phyloP scores from a whole-genome alignment of 305 asterid species.

The Fraxinus floribunda region DNA sequence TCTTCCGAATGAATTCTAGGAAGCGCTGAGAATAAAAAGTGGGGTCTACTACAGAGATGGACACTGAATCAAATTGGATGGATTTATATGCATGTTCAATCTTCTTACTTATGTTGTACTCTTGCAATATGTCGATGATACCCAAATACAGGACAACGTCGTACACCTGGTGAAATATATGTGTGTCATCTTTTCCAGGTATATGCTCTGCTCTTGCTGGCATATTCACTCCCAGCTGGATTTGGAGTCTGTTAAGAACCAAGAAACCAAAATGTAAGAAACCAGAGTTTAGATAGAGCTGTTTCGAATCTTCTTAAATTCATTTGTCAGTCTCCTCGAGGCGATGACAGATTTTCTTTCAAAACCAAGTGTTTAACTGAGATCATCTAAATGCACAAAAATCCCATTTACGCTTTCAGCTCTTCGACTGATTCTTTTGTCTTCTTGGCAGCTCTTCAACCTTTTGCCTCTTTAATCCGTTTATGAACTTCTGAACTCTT shows the following conservation, averaged over 20 bases:
- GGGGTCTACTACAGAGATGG: slow-evolving; percentile 91
- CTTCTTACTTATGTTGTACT: slow-evolving; percentile 83
- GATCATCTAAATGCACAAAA: background rate
- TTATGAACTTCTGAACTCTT: background rate
- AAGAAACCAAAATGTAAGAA: slow-evolving; percentile 8
- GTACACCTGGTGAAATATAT: slow-evolving; percentile 72
- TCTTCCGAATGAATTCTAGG: slow-evolving; percentile 74
- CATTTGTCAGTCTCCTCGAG: background rate
- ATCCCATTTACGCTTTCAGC: background rate
- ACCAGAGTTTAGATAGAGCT: background rate
- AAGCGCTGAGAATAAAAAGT: slow-evolving; percentile 76
- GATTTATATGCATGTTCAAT: slow-evolving; percentile 84
- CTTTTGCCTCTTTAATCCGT: background rate
- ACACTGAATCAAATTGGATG: slow-evolving; percentile 70
- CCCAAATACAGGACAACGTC: slow-evolving; percentile 89
- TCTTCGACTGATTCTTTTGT: background rate
- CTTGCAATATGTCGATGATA: slow-evolving; percentile 91
- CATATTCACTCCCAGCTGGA: slow-evolving; percentile 97
- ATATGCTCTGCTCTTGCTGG: slow-evolving; percentile 92
- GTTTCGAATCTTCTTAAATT: background rate
- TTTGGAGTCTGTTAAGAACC: slow-evolving; percentile 62
- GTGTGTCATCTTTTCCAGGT: slow-evolving; percentile 39
- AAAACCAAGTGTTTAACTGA: background rate
- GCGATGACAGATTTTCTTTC: background rate
- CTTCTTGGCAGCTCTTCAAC: background rate